A percentile compares a stretch with the other conserved stretches of the same genome.
These are phyloP conservation scores for Agrostemma githago DNA, from an alignment of 148 eudicot genomes.

Conservation along the genomic window DNA sequence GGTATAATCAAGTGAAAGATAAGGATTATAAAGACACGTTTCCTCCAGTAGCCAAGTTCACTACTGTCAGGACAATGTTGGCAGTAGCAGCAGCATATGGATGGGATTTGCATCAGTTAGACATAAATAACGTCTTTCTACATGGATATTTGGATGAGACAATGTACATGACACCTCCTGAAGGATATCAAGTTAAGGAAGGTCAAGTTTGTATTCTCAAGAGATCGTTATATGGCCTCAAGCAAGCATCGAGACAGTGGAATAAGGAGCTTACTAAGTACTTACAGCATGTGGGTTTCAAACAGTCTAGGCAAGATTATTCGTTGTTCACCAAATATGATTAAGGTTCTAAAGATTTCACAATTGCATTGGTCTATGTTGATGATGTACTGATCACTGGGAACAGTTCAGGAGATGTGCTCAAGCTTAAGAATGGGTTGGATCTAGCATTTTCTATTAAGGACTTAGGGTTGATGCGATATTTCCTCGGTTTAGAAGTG, in stretches of 20 bases:
- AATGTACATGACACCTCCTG: not conserved
- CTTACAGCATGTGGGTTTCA: too few species aligned
- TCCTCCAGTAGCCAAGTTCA: not conserved
- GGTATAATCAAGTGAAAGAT: not conserved
- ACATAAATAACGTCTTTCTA: conserved; percentile 3
- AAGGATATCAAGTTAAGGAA: not conserved
- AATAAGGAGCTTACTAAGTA: too few species aligned
- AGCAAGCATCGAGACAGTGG: not conserved
- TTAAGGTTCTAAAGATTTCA: too few species aligned
- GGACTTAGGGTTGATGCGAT: too few species aligned
- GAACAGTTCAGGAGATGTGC: too few species aligned
- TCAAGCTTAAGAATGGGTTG: too few species aligned
- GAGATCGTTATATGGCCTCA: not conserved
- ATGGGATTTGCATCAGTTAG: not conserved
- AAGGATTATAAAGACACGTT: not conserved
- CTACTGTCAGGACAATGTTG: not conserved
- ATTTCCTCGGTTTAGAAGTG: too few species aligned
- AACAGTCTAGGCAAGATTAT: too few species aligned
- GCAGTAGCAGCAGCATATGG: not conserved
- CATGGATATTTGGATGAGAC: not conserved
- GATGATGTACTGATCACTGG: too few species aligned
- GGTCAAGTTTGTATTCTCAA: not conserved
- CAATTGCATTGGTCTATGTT: too few species aligned
- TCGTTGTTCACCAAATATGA: too few species aligned
- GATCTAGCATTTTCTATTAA: too few species aligned